These are phyloP conservation scores for Talaromyces stipitatus DNA, from an alignment of 495 filamentous ascomycete species.

Conservation along the genomic window DNA sequence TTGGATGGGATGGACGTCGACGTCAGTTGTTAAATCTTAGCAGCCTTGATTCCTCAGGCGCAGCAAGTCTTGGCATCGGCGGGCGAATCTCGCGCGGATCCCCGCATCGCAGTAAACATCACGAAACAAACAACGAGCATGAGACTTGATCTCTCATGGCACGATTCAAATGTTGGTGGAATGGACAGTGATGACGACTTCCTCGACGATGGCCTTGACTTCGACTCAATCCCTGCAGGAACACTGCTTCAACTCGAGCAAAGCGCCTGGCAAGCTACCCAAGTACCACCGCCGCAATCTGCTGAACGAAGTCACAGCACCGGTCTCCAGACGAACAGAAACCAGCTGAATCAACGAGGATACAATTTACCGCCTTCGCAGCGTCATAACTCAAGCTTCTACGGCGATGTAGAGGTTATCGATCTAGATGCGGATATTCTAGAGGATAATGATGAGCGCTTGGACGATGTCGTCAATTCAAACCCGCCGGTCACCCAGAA, in stretches of 20 bases:
- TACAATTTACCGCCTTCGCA: neutral
- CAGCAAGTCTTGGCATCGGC: neutral
- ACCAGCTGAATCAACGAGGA: neutral
- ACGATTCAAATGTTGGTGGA: constrained; percentile 23
- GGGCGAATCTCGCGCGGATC: neutral
- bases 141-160: constrained; percentile 26
- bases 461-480: neutral
- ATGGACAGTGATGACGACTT: constrained; percentile 61
- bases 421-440: constrained; percentile 6
- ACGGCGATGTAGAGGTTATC: constrained; percentile 4
- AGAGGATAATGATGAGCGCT: neutral
- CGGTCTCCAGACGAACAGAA: neutral
- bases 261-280: constrained; percentile 45
- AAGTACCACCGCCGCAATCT: constrained; percentile 14
- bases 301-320: neutral
- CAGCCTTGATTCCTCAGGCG: constrained; percentile 2
- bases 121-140: neutral
- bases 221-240: constrained; percentile 47
- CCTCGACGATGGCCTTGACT: constrained; percentile 53
- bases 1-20: neutral
- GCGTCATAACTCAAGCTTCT: neutral
- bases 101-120: neutral
- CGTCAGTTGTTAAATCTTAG: constrained; percentile 1
- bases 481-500: neutral
- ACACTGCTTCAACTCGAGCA: constrained; percentile 48